Conservation (phyloP, 352 stramenopile species). For the Thalassiosira exigua region DNA sequence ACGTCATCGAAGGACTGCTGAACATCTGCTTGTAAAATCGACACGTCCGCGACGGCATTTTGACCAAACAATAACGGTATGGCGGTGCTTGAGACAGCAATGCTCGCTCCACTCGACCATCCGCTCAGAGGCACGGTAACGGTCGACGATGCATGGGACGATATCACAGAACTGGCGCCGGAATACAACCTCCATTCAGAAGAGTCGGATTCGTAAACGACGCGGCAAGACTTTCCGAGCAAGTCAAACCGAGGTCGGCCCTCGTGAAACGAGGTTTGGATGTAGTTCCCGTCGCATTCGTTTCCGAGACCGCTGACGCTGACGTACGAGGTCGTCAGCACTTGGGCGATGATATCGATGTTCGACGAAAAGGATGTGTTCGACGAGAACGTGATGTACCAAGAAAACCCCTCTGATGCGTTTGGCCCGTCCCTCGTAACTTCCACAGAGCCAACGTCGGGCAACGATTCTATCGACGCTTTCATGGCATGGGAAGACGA, state of each 20-base stretch:
- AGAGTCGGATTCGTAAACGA: constrained; percentile 39
- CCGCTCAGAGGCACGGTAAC: constrained; percentile 38
- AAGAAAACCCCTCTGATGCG: constrained; percentile 86
- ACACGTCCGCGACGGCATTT: constrained; percentile 38
- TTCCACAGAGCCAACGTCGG: constrained; percentile 89
- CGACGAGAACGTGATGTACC: constrained; percentile 89
- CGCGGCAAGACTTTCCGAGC: constrained; percentile 48
- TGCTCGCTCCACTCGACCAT: constrained; percentile 49
- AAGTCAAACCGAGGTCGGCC: constrained; percentile 59
- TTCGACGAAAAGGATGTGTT: constrained; percentile 31
- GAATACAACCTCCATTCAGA: constrained; percentile 58
- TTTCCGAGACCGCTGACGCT: constrained; percentile 36
- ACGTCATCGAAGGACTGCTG: constrained; percentile 69
- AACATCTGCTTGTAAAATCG: constrained; percentile 55
- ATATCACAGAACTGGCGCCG: constrained; percentile 35
- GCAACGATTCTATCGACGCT: constrained; percentile 88
- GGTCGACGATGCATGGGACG: constrained; percentile 40
- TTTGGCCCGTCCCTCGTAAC: constrained; percentile 87
- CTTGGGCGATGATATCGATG: constrained; percentile 33
- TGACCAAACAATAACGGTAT: constrained; percentile 38
- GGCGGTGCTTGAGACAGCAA: constrained; percentile 31
- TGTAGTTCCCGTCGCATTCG: constrained; percentile 50
- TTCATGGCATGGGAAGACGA: constrained; percentile 75
- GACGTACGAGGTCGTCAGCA: constrained; percentile 71
- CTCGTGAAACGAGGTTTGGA: constrained; percentile 46